Evolutionary conservation across 2,329 filamentous ascomycete genomes (phyloP).

Genomic region (Penicillium sp.): DNA sequence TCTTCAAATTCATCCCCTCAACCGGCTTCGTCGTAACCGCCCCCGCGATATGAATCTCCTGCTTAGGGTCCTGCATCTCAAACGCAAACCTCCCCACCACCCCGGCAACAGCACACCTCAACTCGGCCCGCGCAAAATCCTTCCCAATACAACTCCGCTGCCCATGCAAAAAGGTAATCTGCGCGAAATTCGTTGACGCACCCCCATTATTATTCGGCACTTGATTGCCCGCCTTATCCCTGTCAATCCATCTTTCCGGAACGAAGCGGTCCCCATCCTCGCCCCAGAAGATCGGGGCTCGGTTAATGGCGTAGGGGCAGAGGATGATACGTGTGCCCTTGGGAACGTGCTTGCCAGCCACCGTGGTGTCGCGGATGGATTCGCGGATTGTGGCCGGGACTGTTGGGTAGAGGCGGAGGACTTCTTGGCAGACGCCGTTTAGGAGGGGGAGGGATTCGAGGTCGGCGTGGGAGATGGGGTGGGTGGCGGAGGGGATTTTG

Average conservation of each 20-base stretch:
- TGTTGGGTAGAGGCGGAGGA: conserved; percentile 54
- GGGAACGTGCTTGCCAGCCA: conserved; percentile 67
- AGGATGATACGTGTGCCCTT: conserved; percentile 71
- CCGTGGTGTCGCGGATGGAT: conserved; percentile 49
- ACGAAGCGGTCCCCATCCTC: conserved; percentile 70
- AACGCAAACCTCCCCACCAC: conserved; percentile 40
- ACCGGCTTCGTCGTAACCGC: conserved; percentile 44
- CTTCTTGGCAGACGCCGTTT: conserved; percentile 75
- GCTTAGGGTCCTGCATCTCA: conserved; percentile 40
- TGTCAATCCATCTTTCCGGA: conserved; percentile 72
- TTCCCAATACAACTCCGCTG: conserved; percentile 44
- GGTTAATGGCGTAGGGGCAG: conserved; percentile 70
- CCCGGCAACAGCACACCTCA: conserved; percentile 43
- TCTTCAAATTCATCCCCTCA: conserved; percentile 42
- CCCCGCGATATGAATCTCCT: conserved; percentile 39
- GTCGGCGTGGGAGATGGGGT: conserved; percentile 31
- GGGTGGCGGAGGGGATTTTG: conserved; percentile 45
- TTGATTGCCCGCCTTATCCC: conserved; percentile 56
- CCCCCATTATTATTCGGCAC: conserved; percentile 57
- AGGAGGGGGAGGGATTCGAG: conserved; percentile 75
- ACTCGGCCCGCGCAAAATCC: conserved; percentile 46
- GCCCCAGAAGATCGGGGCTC: conserved; percentile 71
- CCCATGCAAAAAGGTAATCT: conserved; percentile 45
- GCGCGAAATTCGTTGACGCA: conserved; percentile 40
- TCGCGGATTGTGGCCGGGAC: conserved; percentile 45